phyloP scores from a whole-genome alignment of 208 protist species.

The Trypanosoma theileri region DNA sequence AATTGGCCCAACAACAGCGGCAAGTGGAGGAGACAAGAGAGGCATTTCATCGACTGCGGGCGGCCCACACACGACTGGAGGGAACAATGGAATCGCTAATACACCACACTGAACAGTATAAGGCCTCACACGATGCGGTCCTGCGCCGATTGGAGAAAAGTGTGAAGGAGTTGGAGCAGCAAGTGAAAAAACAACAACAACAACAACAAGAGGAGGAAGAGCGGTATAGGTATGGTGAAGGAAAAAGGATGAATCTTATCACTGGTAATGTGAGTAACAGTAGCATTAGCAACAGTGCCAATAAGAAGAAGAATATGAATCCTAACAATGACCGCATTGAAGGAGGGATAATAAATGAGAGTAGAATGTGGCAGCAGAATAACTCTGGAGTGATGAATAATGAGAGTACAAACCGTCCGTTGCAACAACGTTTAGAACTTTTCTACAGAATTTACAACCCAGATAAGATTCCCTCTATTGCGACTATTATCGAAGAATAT shows the following conservation, averaged over 20 bases:
- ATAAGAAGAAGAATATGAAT: too few relatives aligned
- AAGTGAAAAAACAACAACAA: too few relatives aligned
- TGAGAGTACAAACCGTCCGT: background rate
- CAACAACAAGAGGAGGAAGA: background rate
- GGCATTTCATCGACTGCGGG: conserved; percentile 6
- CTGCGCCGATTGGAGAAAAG: conserved; percentile 10
- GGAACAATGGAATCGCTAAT: conserved; percentile 14
- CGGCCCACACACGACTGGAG: conserved; percentile 4
- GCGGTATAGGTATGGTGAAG: background rate
- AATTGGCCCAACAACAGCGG: conserved; percentile 8
- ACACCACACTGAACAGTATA: conserved; percentile 16
- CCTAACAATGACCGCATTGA: too few relatives aligned
- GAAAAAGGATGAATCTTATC: background rate
- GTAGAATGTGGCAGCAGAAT: too few relatives aligned
- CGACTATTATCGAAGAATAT: conserved; percentile 32
- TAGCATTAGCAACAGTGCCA: conserved; percentile 3
- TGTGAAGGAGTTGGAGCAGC: conserved; percentile 13
- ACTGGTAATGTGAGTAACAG: background rate
- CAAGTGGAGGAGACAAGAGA: conserved; percentile 5
- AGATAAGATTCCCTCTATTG: conserved; percentile 22
- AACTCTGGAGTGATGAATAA: background rate
- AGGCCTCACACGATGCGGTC: conserved; percentile 5
- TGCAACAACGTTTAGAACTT: conserved; percentile 24
- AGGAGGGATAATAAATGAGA: too few relatives aligned
- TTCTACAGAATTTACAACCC: conserved; percentile 39